These are phyloP conservation scores for Hypomyces rosellus DNA, from an alignment of 2,329 filamentous ascomycete species.

Conservation along the genomic window DNA sequence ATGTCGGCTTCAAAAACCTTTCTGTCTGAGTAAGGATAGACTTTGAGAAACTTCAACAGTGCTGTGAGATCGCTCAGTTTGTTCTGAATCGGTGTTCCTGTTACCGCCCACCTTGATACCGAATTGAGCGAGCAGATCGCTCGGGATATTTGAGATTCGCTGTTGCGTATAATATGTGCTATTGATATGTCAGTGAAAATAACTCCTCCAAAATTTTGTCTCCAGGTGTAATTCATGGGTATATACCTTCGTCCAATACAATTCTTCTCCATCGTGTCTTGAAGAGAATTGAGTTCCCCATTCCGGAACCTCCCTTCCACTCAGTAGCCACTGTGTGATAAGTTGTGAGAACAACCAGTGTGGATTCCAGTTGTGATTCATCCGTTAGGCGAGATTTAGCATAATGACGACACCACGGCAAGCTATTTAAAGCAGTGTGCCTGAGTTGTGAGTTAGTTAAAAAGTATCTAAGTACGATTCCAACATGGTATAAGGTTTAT, in stretches of 20 bases:
- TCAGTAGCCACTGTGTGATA: constrained; percentile 35
- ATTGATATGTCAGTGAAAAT: background rate
- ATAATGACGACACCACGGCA: constrained; percentile 26
- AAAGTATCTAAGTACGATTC: too few species aligned
- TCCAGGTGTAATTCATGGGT: too few species aligned
- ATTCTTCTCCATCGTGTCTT: constrained; percentile 26
- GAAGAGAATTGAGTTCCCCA: constrained; percentile 22
- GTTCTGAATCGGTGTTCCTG: constrained; percentile 38
- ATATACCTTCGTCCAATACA: constrained; percentile 13
- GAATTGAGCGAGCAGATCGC: constrained; percentile 31
- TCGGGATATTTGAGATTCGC: constrained; percentile 26
- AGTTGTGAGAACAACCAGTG: constrained; percentile 32
- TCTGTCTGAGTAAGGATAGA: constrained; percentile 33
- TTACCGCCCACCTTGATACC: constrained; percentile 37
- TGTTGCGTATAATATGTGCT: constrained; percentile 38
- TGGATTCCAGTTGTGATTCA: constrained; percentile 8
- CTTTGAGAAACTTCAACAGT: constrained; percentile 36
- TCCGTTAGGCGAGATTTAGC: constrained; percentile 18
- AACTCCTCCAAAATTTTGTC: too few species aligned
- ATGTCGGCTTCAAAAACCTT: constrained; percentile 35
- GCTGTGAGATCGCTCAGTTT: constrained; percentile 32
- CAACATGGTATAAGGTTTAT: too few species aligned
- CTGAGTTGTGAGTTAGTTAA: too few species aligned
- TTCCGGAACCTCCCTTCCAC: constrained; percentile 20
- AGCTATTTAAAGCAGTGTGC: too few species aligned